Evolutionary conservation across 1,139 yeast species (phyloP).

Genomic region (Saccharomyces pastorianus): DNA sequence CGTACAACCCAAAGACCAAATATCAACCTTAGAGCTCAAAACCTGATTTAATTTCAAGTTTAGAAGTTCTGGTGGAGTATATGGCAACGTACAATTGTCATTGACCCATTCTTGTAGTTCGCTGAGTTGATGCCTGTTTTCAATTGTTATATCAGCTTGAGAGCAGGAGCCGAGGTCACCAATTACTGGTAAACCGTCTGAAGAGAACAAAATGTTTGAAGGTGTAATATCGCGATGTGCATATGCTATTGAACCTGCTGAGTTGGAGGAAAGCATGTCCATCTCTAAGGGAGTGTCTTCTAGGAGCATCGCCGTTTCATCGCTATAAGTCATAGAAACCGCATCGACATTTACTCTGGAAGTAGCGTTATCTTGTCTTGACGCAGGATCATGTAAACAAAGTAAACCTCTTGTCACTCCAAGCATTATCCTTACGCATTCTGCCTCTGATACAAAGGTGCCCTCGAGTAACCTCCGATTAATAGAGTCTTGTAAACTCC

Average conservation of each 20-base stretch:
- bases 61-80: constrained; percentile 82
- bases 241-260: constrained; percentile 39
- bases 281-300: constrained; percentile 25
- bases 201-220: constrained; percentile 74
- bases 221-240: constrained; percentile 89
- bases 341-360: constrained; percentile 17
- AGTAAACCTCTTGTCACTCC: constrained; percentile 71
- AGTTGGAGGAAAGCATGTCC: constrained; percentile 13
- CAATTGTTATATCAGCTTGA: constrained; percentile 48
- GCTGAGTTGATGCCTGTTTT: constrained; percentile 62
- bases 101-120: constrained; percentile 73
- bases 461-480: constrained; percentile 54
- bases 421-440: constrained; percentile 51
- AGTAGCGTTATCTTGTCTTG: constrained; percentile 14
- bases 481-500: constrained; percentile 73
- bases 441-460: constrained; percentile 47
- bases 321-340: constrained; percentile 19
- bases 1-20: constrained; percentile 88
- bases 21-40: constrained; percentile 68
- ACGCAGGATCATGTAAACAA: constrained; percentile 49
- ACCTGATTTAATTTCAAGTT: constrained; percentile 60
- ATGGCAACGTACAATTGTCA: constrained; percentile 81
- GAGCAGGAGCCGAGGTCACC: constrained; percentile 81
- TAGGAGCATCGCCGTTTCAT: constrained; percentile 18
- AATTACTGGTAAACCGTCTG: constrained; percentile 67